Percentiles rank a stretch among this genome's conserved stretches.
phyloP scores from a whole-genome alignment of 2,329 filamentous ascomycete species.

The Diaporthe sp. region DNA sequence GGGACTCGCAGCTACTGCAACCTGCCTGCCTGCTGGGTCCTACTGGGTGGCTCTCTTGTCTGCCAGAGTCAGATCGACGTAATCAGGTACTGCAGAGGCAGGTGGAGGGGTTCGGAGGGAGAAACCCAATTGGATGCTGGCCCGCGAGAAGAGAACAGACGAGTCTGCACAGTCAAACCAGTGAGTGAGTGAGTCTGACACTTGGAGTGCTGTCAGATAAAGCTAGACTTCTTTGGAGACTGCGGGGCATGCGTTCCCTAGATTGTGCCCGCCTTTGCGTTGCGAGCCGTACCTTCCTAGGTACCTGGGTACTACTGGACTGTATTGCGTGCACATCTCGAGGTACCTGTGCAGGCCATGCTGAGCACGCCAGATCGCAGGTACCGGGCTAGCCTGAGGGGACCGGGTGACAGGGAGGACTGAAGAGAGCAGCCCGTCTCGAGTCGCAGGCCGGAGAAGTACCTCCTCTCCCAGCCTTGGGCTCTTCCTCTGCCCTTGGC shows the following conservation, averaged over 20 bases:
- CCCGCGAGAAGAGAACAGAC: not conserved
- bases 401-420: not conserved
- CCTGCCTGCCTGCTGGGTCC: not conserved
- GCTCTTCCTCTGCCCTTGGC: not conserved
- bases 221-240: constrained; percentile 16
- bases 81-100: not conserved
- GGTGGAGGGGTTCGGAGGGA: constrained; percentile 13
- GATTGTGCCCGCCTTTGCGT: not conserved
- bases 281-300: not conserved
- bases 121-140: constrained; percentile 19
- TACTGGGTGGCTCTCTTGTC: not conserved
- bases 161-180: not conserved
- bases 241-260: not conserved
- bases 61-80: constrained; percentile 26
- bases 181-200: not conserved
- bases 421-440: not conserved
- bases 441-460: constrained; percentile 1
- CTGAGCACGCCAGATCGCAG: not conserved
- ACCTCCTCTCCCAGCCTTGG: not conserved
- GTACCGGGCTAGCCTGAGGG: not conserved
- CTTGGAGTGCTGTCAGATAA: constrained; percentile 1
- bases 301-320: too few relatives aligned
- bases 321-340: not conserved
- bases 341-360: not conserved
- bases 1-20: not conserved